Evolutionary conservation across 805 yeast species (phyloP).

Genomic region (Saccharomycopsis olivae): DNA sequence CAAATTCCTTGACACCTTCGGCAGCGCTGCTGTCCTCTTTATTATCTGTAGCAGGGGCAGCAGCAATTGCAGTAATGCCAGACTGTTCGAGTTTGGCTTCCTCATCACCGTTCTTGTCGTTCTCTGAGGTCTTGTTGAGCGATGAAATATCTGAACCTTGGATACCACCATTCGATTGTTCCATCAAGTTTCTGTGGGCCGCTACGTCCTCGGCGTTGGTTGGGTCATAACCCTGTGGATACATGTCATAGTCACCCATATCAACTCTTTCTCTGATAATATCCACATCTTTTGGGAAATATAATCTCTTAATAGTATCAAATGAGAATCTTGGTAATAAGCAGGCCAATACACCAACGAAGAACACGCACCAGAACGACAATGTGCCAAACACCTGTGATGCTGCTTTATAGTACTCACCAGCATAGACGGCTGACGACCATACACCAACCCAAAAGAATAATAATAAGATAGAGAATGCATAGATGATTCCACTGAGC

Average conservation of each 20-base stretch:
- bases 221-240: constrained; percentile 44
- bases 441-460: constrained; percentile 78
- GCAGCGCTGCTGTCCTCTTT: neutral
- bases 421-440: constrained; percentile 41
- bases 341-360: constrained; percentile 44
- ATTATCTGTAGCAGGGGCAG: neutral
- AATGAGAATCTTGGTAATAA: constrained; percentile 50
- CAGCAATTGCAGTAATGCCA: no score
- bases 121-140: no score
- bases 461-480: constrained; percentile 45
- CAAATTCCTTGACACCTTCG: constrained; percentile 12
- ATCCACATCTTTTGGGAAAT: constrained; percentile 57
- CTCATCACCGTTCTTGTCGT: no score
- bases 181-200: constrained; percentile 11
- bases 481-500: constrained; percentile 42
- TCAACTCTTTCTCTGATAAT: constrained; percentile 53
- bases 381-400: constrained; percentile 49
- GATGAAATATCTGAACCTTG: no score
- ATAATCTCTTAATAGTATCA: constrained; percentile 40
- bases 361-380: constrained; percentile 53
- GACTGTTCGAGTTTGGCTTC: no score
- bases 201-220: constrained; percentile 20
- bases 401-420: constrained; percentile 57
- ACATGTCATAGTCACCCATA: constrained; percentile 40
- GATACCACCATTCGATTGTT: no score